phyloP scores from a whole-genome alignment of 108 stramenopile species.

The Schizochytrium sp. region DNA sequence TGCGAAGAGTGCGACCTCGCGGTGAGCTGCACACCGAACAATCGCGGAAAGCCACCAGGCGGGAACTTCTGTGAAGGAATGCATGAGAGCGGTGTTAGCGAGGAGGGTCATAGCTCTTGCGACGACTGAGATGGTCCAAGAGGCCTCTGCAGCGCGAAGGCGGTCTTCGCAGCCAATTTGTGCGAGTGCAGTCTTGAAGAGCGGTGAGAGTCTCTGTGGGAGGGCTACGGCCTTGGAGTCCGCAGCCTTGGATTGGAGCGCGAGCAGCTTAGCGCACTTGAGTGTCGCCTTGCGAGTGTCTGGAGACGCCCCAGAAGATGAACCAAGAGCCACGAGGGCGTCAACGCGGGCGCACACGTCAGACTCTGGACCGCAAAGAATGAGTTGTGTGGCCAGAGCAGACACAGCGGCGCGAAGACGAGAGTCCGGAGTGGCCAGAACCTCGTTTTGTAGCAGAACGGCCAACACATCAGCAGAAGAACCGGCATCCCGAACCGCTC shows the following conservation, averaged over 20 bases:
- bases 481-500: not conserved
- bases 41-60: slow-evolving; percentile 33
- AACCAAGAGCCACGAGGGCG: slow-evolving; percentile 6
- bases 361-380: not conserved
- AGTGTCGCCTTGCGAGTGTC: slow-evolving; percentile 10
- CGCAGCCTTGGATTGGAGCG: slow-evolving; percentile 1
- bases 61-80: slow-evolving; percentile 9
- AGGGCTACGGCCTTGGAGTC: slow-evolving; percentile 2
- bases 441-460: not conserved
- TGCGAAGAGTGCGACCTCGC: slow-evolving; percentile 3
- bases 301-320: not conserved
- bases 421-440: not conserved
- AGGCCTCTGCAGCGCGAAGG: not conserved
- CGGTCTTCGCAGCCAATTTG: not conserved
- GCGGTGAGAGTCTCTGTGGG: slow-evolving; percentile 17
- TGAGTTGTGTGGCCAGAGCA: not conserved
- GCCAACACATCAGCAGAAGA: not conserved
- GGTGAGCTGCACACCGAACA: not conserved
- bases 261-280: slow-evolving; percentile 27
- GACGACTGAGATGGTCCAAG: slow-evolving; percentile 20
- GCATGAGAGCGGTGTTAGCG: slow-evolving; percentile 26
- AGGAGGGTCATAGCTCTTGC: not conserved
- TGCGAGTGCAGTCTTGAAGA: slow-evolving; percentile 25
- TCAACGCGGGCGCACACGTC: slow-evolving; percentile 4
- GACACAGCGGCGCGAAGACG: not conserved